A percentile compares a stretch with the other conserved stretches of the same genome.
phyloP scores from a whole-genome alignment of 352 stramenopile species.

The Phytophthora fragariaefolia region DNA sequence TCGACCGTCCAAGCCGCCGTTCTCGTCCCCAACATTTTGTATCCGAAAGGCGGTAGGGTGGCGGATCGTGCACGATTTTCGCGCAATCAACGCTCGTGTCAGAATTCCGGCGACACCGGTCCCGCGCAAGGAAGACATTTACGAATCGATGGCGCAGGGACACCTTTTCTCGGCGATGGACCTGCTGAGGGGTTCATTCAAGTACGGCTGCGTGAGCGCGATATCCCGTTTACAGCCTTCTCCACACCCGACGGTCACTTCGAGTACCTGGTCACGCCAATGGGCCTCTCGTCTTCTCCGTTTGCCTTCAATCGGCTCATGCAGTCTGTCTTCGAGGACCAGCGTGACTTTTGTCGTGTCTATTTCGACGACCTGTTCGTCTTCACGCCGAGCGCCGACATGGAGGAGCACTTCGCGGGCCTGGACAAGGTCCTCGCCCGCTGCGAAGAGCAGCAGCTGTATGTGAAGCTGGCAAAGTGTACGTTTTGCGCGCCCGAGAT shows the following conservation, averaged over 20 bases:
- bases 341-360: background rate
- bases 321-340: background rate
- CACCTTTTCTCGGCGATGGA: background rate
- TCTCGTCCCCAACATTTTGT: conserved; percentile 1
- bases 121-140: conserved; percentile 2
- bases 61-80: background rate
- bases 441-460: conserved; percentile 7
- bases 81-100: background rate
- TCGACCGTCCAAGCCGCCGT: background rate
- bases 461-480: conserved; percentile 9
- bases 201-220: background rate
- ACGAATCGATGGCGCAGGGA: background rate
- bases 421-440: background rate
- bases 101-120: background rate
- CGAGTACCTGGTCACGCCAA: conserved; percentile 5
- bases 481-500: conserved; percentile 11
- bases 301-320: conserved; percentile 1
- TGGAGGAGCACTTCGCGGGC: background rate
- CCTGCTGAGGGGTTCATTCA: conserved; percentile 6
- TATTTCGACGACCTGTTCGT: conserved; percentile 18
- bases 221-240: conserved; percentile 4
- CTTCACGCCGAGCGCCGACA: background rate
- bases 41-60: background rate
- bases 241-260: background rate
- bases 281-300: background rate